Conservation (phyloP, 1,284 basidiomycete species). For the Cryptococcus depauperatus region DNA sequence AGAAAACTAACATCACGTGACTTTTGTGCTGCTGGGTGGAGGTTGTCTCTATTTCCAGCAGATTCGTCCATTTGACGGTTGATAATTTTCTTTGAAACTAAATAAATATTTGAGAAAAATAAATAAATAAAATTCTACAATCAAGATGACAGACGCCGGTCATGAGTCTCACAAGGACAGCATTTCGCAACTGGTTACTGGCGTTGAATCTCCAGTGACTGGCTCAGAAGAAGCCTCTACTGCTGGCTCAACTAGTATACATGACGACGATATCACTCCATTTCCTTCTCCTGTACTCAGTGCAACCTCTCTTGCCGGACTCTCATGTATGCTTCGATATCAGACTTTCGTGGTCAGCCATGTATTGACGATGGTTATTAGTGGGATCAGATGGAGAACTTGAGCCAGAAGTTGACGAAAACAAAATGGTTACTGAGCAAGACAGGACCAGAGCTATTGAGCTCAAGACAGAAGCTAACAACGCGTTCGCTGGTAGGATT, state of each 20-base stretch:
- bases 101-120: no score
- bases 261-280: constrained; percentile 39
- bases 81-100: no score
- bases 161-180: background rate
- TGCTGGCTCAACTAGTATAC: no score
- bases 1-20: no score
- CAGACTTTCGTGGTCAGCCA: background rate
- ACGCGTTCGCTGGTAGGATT: constrained; percentile 69
- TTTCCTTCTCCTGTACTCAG: constrained; percentile 37
- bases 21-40: no score
- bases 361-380: constrained; percentile 10
- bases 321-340: constrained; percentile 27
- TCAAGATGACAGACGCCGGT: background rate
- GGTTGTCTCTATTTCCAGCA: no score
- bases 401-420: constrained; percentile 38
- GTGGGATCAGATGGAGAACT: constrained; percentile 41
- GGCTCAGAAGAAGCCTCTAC: constrained; percentile 7
- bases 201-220: constrained; percentile 22
- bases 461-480: constrained; percentile 77
- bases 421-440: constrained; percentile 54
- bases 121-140: no score
- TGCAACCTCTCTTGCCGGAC: constrained; percentile 30
- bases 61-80: no score
- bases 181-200: constrained; percentile 25
- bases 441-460: constrained; percentile 59